Conservation (phyloP, 2,329 filamentous ascomycete genomes). For the Fusarium palustre region DNA sequence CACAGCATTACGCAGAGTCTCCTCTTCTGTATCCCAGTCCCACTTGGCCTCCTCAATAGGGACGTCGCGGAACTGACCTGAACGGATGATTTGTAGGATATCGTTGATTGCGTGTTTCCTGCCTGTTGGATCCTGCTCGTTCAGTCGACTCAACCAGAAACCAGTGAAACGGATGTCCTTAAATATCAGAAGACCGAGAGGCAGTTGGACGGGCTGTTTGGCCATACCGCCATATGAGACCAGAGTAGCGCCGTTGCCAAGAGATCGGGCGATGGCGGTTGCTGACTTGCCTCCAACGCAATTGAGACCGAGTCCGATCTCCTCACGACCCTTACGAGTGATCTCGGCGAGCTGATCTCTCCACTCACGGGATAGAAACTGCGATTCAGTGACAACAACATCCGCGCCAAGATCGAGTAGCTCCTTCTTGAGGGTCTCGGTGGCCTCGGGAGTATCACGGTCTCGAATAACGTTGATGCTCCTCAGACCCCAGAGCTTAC, state of each 20-base stretch:
- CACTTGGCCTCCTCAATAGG: conserved; percentile 86
- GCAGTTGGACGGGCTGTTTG: conserved; percentile 83
- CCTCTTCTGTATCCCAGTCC: conserved; percentile 82
- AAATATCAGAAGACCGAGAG: conserved; percentile 90
- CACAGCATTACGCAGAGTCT: conserved; percentile 77
- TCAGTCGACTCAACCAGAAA: conserved; percentile 96
- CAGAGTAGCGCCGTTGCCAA: conserved; percentile 76
- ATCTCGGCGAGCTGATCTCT: conserved; percentile 69
- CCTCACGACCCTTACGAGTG: conserved; percentile 77
- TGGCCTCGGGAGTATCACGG: conserved; percentile 72
- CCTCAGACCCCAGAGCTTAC: conserved; percentile 84
- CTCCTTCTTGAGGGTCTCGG: conserved; percentile 68
- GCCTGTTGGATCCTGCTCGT: conserved; percentile 75
- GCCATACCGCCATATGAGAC: conserved; percentile 98
- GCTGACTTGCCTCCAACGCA: conserved; percentile 93
- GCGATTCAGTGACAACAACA: conserved; percentile 67
- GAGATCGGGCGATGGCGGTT: conserved; percentile 78
- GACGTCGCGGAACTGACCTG: conserved; percentile 83
- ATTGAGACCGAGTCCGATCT: conserved; percentile 84
- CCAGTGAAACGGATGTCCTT: conserved; percentile 89
- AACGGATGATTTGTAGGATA: conserved; percentile 79
- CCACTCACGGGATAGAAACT: conserved; percentile 70
- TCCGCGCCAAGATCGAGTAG: conserved; percentile 67
- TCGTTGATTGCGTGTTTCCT: conserved; percentile 87
- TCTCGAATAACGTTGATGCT: conserved; percentile 91